These are phyloP conservation scores for Tolypocladium inflatum DNA, from an alignment of 2,329 filamentous ascomycete genomes.

Conservation along the genomic window DNA sequence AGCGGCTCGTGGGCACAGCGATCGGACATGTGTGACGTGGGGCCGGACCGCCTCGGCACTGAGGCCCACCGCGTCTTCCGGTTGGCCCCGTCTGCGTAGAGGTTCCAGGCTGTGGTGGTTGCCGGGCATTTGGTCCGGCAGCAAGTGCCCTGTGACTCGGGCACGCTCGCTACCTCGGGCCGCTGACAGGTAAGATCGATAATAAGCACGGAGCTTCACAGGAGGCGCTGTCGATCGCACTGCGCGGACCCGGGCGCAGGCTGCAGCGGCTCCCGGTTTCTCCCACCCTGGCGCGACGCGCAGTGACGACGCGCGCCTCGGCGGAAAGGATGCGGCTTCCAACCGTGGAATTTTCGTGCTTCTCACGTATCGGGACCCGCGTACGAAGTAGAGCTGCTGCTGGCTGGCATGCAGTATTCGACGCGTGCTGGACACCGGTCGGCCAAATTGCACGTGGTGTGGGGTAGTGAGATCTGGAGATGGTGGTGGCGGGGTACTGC, in stretches of 20 bases:
- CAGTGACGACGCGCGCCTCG: neutral
- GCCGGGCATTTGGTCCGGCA: neutral
- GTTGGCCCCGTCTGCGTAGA: neutral
- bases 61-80: neutral
- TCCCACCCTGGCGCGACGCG: neutral
- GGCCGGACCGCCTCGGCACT: slow-evolving; percentile 1
- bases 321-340: neutral
- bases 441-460: neutral
- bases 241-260: neutral
- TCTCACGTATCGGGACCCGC: neutral
- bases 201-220: neutral
- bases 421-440: neutral
- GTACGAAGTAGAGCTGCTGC: neutral
- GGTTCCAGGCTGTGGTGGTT: too few species aligned
- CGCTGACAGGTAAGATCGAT: neutral
- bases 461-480: neutral
- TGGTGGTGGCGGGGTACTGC: neutral
- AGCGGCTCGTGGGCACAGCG: neutral
- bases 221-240: neutral
- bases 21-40: neutral
- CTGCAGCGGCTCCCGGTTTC: neutral
- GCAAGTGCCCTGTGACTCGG: neutral
- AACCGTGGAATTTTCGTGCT: neutral
- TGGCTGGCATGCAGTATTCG: neutral
- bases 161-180: neutral